Conservation (phyloP, 805 yeast genomes). For the Saturnispora dispora region DNA sequence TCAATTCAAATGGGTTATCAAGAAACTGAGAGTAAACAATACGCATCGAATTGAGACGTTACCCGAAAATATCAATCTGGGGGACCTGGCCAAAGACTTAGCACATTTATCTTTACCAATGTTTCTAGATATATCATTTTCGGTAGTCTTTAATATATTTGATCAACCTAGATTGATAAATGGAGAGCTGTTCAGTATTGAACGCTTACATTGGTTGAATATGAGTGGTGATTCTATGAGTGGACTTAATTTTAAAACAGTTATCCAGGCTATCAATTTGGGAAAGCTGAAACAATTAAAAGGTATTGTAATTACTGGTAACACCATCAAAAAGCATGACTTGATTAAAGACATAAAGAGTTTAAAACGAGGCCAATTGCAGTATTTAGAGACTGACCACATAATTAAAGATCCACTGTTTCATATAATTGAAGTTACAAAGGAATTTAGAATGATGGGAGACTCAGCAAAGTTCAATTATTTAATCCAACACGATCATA, state of each 20-base stretch:
- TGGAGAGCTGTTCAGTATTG: conserved; percentile 5
- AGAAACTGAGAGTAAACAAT: conserved; percentile 1
- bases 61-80: conserved; percentile 10
- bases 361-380: conserved; percentile 6
- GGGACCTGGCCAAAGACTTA: conserved; percentile 5
- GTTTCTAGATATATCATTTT: background rate
- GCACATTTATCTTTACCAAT: conserved; percentile 1
- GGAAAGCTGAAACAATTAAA: conserved; percentile 5
- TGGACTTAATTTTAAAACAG: conserved; percentile 2
- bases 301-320: conserved; percentile 8
- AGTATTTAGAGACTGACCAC: conserved; percentile 10
- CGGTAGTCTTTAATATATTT: conserved; percentile 7
- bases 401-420: background rate
- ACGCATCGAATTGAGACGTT: conserved; percentile 11
- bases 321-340: conserved; percentile 5
- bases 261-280: conserved; percentile 10
- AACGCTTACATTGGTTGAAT: conserved; percentile 9
- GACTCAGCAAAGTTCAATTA: conserved; percentile 10
- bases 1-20: conserved; percentile 9
- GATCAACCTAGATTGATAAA: conserved; percentile 3
- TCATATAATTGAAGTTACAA: background rate
- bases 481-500: background rate
- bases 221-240: conserved; percentile 1
- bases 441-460: conserved; percentile 7
- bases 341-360: conserved; percentile 6